These are phyloP conservation scores for Beta macrorhiza DNA, from an alignment of 179 eudicot species.

Conservation along the genomic window DNA sequence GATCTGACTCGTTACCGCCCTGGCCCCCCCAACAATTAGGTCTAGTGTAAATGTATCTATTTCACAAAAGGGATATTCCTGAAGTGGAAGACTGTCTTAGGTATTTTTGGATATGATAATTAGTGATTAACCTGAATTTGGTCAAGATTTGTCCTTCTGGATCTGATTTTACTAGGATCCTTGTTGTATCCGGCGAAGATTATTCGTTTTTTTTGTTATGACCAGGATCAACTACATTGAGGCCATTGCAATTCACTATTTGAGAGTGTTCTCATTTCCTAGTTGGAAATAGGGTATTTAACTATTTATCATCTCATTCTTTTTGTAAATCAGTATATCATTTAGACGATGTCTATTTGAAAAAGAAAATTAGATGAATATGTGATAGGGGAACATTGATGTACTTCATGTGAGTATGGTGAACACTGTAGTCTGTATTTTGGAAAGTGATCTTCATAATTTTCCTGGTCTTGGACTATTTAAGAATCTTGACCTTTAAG, in stretches of 20 bases:
- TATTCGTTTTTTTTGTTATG: not conserved
- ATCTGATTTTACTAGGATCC: no score
- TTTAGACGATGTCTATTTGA: not conserved
- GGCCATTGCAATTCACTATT: not conserved
- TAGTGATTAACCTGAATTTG: no score
- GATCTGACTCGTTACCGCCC: no score
- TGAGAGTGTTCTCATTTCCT: not conserved
- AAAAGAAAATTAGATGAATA: not conserved
- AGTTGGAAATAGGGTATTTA: not conserved
- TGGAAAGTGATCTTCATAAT: not conserved
- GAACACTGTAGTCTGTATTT: not conserved
- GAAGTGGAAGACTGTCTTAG: no score
- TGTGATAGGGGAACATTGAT: not conserved
- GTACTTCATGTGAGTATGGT: not conserved
- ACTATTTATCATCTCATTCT: not conserved
- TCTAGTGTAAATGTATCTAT: no score
- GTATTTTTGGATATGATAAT: no score
- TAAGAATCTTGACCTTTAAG: not conserved
- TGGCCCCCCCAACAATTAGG: no score
- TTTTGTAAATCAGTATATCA: not conserved
- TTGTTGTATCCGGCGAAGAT: not conserved
- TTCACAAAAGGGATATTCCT: no score
- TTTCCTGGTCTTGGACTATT: not conserved
- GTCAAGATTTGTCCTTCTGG: no score
- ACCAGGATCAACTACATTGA: not conserved